These are phyloP conservation scores for Silene coronaria DNA, from an alignment of 179 eudicot species.

Conservation along the genomic window DNA sequence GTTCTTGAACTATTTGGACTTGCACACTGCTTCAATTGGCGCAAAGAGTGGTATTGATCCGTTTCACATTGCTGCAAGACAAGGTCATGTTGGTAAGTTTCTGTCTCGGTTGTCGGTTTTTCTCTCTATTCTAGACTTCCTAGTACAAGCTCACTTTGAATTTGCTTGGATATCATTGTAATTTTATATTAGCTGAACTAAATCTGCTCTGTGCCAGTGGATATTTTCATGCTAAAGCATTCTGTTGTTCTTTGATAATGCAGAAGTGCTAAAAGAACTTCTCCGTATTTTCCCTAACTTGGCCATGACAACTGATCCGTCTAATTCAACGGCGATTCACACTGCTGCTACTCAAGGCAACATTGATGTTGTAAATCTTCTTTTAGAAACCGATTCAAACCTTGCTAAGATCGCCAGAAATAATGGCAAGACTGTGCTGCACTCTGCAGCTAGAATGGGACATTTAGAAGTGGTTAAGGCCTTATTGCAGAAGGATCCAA, in stretches of 20 bases:
- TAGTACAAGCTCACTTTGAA: background rate
- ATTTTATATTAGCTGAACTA: too few relatives aligned
- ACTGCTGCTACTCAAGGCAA: constrained; percentile 96
- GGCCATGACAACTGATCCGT: constrained; percentile 83
- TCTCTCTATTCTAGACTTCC: background rate
- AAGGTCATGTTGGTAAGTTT: constrained; percentile 81
- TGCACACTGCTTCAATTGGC: constrained; percentile 56
- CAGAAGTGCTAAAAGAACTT: constrained; percentile 81
- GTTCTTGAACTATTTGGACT: constrained; percentile 70
- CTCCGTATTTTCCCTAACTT: constrained; percentile 61
- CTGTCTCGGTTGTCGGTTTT: background rate
- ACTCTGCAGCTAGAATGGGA: constrained; percentile 94
- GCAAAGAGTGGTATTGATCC: constrained; percentile 86
- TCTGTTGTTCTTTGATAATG: constrained; percentile 15
- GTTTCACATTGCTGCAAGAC: constrained; percentile 85
- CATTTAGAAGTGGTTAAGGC: constrained; percentile 84
- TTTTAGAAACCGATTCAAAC: constrained; percentile 69
- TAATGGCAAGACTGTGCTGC: constrained; percentile 89
- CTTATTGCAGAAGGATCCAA: constrained; percentile 60
- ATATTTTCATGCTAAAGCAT: constrained; percentile 2
- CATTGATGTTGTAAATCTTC: constrained; percentile 66
- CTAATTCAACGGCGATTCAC: constrained; percentile 87
- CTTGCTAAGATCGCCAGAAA: constrained; percentile 84
- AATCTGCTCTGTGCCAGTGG: background rate
- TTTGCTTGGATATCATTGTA: too few relatives aligned